Percentiles rank a stretch among this genome's conserved stretches.
Evolutionary conservation across 495 filamentous ascomycete species (phyloP).

Genomic region (Pyronema domesticum): DNA sequence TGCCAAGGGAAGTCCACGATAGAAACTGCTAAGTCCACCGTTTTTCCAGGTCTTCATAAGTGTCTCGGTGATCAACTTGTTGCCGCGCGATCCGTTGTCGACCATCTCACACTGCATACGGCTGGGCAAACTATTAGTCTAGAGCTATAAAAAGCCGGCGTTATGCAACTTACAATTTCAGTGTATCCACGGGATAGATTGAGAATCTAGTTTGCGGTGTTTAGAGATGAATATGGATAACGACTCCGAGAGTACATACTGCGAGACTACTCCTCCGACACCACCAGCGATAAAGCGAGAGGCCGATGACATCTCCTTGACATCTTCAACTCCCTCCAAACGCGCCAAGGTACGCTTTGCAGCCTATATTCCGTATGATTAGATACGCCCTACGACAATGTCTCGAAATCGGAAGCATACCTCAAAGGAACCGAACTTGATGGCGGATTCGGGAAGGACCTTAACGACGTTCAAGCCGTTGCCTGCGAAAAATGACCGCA

Average conservation of each 20-base stretch:
- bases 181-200: constrained; percentile 89
- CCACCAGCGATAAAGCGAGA: constrained; percentile 88
- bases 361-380: constrained; percentile 34
- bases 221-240: constrained; percentile 5
- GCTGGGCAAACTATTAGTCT: constrained; percentile 24
- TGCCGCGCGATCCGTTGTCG: constrained; percentile 64
- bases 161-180: constrained; percentile 60
- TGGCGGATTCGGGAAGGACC: constrained; percentile 94
- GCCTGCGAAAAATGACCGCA: constrained; percentile 85
- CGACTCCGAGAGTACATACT: constrained; percentile 35
- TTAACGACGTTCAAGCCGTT: constrained; percentile 95
- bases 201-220: constrained; percentile 40
- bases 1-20: constrained; percentile 83
- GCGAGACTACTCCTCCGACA: constrained; percentile 77
- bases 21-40: constrained; percentile 58
- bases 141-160: background rate
- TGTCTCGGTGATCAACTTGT: constrained; percentile 63
- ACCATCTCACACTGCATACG: constrained; percentile 92
- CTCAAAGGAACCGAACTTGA: constrained; percentile 91
- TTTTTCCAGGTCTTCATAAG: constrained; percentile 66
- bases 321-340: constrained; percentile 76
- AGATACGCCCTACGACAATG: background rate
- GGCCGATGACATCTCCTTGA: constrained; percentile 53
- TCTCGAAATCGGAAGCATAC: constrained; percentile 25
- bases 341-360: constrained; percentile 73